Percentiles rank a stretch among this genome's conserved stretches.
These are phyloP conservation scores for Globisporangium iwayamae DNA, from an alignment of 352 stramenopile genomes.

Conservation along the genomic window DNA sequence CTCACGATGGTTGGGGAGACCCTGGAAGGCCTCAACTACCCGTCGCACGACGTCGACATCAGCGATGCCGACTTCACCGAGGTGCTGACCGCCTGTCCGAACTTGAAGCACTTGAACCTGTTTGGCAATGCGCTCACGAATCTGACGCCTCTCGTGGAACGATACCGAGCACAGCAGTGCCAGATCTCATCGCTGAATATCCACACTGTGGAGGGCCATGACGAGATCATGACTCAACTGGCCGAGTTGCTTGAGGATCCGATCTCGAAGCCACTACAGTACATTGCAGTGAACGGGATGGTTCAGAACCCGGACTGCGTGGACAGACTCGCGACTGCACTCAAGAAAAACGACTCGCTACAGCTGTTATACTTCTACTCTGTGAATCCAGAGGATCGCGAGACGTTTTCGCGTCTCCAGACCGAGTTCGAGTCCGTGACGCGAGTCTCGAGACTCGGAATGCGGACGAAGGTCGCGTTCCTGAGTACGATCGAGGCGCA, in stretches of 20 bases:
- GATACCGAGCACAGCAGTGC: constrained; percentile 14
- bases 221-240: constrained; percentile 19
- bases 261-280: constrained; percentile 15
- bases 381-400: not conserved
- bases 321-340: not conserved
- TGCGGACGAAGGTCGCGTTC: constrained; percentile 21
- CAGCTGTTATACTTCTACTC: constrained; percentile 9
- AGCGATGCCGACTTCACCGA: constrained; percentile 10
- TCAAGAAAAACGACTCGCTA: not conserved
- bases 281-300: constrained; percentile 10
- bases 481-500: constrained; percentile 26
- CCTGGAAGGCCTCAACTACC: constrained; percentile 20
- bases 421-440: constrained; percentile 12
- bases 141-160: constrained; percentile 17
- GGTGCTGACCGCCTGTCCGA: constrained; percentile 22
- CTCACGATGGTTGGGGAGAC: constrained; percentile 18
- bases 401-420: constrained; percentile 8
- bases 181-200: constrained; percentile 18
- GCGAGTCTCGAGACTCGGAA: constrained; percentile 9
- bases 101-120: constrained; percentile 21
- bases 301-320: not conserved
- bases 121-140: constrained; percentile 16
- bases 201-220: constrained; percentile 8
- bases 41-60: constrained; percentile 10
- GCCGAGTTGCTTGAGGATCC: constrained; percentile 12